These are phyloP conservation scores for Phytophthora citrophthora DNA, from an alignment of 352 stramenopile species.

Conservation along the genomic window DNA sequence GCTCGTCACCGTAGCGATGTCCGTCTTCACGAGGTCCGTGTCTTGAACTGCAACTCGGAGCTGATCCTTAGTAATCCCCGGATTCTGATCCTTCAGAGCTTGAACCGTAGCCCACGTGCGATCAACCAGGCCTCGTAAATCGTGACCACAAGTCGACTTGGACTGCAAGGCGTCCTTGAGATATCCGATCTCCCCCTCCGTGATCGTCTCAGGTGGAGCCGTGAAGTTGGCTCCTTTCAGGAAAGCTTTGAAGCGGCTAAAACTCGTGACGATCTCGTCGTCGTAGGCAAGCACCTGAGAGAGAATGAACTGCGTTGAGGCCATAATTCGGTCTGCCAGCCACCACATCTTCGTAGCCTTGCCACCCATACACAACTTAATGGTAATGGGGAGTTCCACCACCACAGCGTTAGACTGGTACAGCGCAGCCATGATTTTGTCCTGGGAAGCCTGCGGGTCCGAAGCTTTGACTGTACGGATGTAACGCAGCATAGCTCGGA, in stretches of 20 bases:
- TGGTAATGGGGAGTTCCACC: conserved; percentile 48
- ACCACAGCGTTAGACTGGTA: conserved; percentile 46
- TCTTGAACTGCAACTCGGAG: conserved; percentile 36
- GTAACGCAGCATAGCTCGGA: conserved; percentile 36
- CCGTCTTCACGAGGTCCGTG: conserved; percentile 38
- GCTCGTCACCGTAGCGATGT: conserved; percentile 37
- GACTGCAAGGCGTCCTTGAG: conserved; percentile 31
- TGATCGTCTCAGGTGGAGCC: conserved; percentile 18
- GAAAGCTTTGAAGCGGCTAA: conserved; percentile 24
- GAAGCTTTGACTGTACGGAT: conserved; percentile 31
- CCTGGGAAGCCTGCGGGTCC: conserved; percentile 33
- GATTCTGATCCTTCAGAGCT: conserved; percentile 25
- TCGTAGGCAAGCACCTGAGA: conserved; percentile 19
- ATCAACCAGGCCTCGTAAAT: conserved; percentile 30
- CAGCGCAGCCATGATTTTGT: conserved; percentile 42
- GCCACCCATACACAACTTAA: conserved; percentile 44
- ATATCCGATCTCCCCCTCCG: conserved; percentile 31
- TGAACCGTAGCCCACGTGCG: conserved; percentile 24
- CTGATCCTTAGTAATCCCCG: conserved; percentile 28
- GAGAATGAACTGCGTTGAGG: conserved; percentile 25
- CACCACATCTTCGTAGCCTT: conserved; percentile 19
- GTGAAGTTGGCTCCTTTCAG: conserved; percentile 34
- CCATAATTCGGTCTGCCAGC: conserved; percentile 22
- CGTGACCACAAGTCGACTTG: conserved; percentile 34
- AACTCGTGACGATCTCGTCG: conserved; percentile 29